Evolutionary conservation across 768 basidiomycete genomes (phyloP), one percentile per base, ranked within the genome.

Genomic region (Lactifluus piperatus): DNA sequence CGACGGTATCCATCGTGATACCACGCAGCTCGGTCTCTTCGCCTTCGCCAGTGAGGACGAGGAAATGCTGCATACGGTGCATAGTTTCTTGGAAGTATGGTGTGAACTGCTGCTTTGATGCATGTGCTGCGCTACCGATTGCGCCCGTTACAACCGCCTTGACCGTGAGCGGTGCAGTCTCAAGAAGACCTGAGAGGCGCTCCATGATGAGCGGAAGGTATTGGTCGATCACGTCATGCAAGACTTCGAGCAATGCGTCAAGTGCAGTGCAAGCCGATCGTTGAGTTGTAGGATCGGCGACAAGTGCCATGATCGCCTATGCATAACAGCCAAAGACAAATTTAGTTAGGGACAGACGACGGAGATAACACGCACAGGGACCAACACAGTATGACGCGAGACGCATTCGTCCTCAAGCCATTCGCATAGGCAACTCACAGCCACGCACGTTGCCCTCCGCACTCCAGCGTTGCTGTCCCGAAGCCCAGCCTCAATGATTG

Each of bases 1-100:
- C 97, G 60, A 97, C 86, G n/a, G 97, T 92, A 73, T 98, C 97
- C 84, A 97, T 97, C 11, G 95, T 88, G 68, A 97, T 94, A 37
- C 97, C 95, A 57, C 95, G 91, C 39, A 99, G 82, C 67, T 97
- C 94, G 45, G 80, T 83, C 74, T 97, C 92, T 70, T 97, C 95
- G 47, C 91, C 94, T 65, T 94, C 90, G 29, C 82, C 86, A 22
- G 80, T 83, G 29, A 98, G 83, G 34, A 82, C 75, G 51, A 98
- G 81, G 84, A 95, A 97, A 68, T 88, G 87, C 62, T 90, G 82
- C 65, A 99, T 82, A 58, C 85, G 86, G 64, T 80, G 77, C 85
- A 98, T 94, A 51, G 90, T 93, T 16, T 87, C 85, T 68, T 87
- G 81, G 78, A 99, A 98, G 78, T 97, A 99, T 1, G 93, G 93